A percentile compares a stretch with the other conserved stretches of the same genome.
Conservation (phyloP, 176 grass and related monocot species). For the Phoenix dactylifera region DNA sequence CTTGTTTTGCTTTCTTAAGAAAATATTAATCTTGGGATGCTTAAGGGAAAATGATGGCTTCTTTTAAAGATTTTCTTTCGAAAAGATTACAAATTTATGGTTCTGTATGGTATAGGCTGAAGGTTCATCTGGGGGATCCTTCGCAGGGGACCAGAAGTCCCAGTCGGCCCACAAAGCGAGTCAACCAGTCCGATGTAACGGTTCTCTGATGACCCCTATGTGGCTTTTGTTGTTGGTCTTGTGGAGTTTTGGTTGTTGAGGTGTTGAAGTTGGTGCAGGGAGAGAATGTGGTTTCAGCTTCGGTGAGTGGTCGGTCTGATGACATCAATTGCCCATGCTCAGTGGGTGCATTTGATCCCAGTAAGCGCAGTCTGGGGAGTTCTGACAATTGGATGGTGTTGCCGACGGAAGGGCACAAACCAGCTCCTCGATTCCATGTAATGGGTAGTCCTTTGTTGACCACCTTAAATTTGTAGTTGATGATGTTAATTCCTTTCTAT, state of each 20-base stretch:
- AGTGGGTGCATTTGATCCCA: constrained; percentile 51
- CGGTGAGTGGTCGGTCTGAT: constrained; percentile 59
- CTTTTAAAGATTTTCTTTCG: not conserved
- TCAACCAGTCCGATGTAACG: constrained; percentile 49
- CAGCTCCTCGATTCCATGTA: constrained; percentile 80
- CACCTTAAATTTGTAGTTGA: not conserved
- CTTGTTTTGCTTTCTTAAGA: too few relatives aligned
- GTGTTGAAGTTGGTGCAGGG: constrained; percentile 37
- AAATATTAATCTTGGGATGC: not conserved
- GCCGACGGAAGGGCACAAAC: constrained; percentile 66
- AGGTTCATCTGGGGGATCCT: constrained; percentile 61
- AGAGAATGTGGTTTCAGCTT: constrained; percentile 49
- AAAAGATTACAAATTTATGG: not conserved
- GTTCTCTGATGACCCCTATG: constrained; percentile 22
- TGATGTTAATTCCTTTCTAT: not conserved
- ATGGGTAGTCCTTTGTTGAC: constrained; percentile 11
- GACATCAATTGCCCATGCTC: constrained; percentile 51
- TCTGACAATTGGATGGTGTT: constrained; percentile 73
- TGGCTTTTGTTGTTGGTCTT: not conserved
- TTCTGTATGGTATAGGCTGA: constrained; percentile 41
- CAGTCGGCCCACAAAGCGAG: constrained; percentile 34
- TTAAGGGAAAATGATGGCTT: not conserved
- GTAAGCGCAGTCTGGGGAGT: constrained; percentile 45
- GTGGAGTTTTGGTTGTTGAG: constrained; percentile 7
- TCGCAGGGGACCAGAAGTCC: constrained; percentile 75